Evolutionary conservation across 805 yeast genomes (phyloP).

Genomic region (Ogataea siamensis): DNA sequence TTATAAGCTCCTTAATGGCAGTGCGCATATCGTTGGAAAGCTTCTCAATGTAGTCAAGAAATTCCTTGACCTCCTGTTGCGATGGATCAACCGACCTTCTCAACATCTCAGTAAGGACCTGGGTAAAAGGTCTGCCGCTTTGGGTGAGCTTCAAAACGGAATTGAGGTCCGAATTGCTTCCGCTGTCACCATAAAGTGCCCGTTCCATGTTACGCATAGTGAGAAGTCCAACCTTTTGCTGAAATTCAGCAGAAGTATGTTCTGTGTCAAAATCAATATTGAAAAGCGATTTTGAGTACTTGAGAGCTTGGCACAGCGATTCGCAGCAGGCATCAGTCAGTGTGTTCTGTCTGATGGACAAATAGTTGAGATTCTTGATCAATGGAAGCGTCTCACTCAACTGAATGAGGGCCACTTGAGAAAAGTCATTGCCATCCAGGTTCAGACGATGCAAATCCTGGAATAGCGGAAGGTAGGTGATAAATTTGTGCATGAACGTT

Average conservation of each 20-base stretch:
- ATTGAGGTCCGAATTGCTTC: slow-evolving; percentile 1
- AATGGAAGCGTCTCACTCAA: slow-evolving; percentile 69
- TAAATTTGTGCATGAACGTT: slow-evolving; percentile 51
- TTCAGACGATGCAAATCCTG: slow-evolving; percentile 63
- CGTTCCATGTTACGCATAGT: slow-evolving; percentile 80
- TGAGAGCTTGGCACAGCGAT: slow-evolving; percentile 67
- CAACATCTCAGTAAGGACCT: slow-evolving; percentile 23
- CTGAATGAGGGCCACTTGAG: slow-evolving; percentile 52
- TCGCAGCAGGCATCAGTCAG: slow-evolving; percentile 60
- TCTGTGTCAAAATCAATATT: slow-evolving; percentile 67
- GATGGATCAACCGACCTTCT: slow-evolving; percentile 16
- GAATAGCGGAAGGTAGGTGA: slow-evolving; percentile 66
- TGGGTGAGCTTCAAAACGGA: slow-evolving; percentile 3
- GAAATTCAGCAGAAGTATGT: slow-evolving; percentile 57
- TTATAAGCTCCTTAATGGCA: slow-evolving; percentile 55
- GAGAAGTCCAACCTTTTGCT: slow-evolving; percentile 72
- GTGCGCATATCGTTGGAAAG: slow-evolving; percentile 44
- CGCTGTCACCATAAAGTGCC: slow-evolving; percentile 37
- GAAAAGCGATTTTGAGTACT: slow-evolving; percentile 60
- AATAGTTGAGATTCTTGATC: slow-evolving; percentile 62
- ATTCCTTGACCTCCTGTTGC: slow-evolving; percentile 20
- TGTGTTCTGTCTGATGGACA: slow-evolving; percentile 66
- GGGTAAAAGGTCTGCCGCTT: slow-evolving; percentile 21
- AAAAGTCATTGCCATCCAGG: slow-evolving; percentile 64
- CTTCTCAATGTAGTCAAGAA: slow-evolving; percentile 40